Base-by-base conservation (phyloP, 2,329 filamentous ascomycete genomes). In the Botrytis fabae region DNA sequence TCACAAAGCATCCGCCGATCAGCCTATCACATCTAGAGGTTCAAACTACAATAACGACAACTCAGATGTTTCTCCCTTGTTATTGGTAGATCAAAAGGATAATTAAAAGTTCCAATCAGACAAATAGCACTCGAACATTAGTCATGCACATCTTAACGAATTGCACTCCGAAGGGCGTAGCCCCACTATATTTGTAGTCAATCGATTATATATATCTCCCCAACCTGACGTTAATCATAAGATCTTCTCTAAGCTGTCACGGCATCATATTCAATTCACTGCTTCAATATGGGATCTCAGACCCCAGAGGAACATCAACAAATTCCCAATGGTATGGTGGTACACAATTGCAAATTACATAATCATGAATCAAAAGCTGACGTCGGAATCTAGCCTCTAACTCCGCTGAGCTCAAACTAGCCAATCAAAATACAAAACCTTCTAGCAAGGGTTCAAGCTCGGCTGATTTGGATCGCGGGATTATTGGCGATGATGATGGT, bases 401-500 rank as follows among this genome's bases (percentile, higher is more conserved):
- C 66, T 77, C 77, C 62, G 72, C 73, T 28, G 73, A 68, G 22
- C 66, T 75, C 51, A 77, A 77, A 70, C 72, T 75, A 70, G 51
- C 70, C 18, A 76, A 77, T 46, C 22, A 61, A 28, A 57, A 65
- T 35, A 57, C 65, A 1, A 74, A 77, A 48, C 10, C 57, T 64
- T 60, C 54, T n/a, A 74, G 70, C 63, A 38, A 51, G 20, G 69
- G 75, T 62, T 77, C 77, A 1, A 69, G 38, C 60, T 77, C 74
- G 59, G 76, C 77, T 0, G 78, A 78, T 72, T 59, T 78, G 71
- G 78, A 76, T 57, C 75, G 75, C 54, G 77, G 78, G 14, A 63
- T 78, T 44, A 54, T 78, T 54, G 71, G 73, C n/a, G 69, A 76
- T 18, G 76, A 74, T 42, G 75, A 75, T 70, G 76, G 75, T 40